phyloP scores from a whole-genome alignment of 1,284 basidiomycete genomes.

The Coriolopsis trogii region DNA sequence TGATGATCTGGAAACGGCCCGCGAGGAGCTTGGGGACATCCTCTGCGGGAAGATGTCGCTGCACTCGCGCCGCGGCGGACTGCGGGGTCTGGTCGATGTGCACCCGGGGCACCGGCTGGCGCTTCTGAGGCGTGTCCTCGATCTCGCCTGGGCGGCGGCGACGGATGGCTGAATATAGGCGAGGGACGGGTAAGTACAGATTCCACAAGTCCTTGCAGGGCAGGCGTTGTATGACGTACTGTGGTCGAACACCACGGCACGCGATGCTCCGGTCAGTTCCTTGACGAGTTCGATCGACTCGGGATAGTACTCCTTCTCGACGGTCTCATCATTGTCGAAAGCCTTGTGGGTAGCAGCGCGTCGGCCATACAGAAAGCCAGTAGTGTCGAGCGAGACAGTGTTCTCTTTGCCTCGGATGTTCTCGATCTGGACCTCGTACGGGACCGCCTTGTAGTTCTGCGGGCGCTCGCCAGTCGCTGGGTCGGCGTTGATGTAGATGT shows the following conservation, averaged over 20 bases:
- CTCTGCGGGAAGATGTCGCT: constrained; percentile 50
- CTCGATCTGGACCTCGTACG: constrained; percentile 46
- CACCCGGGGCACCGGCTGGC: constrained; percentile 50
- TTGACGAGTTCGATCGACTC: constrained; percentile 64
- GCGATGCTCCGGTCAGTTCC: constrained; percentile 59
- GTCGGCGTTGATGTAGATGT: constrained; percentile 30
- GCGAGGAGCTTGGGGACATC: constrained; percentile 49
- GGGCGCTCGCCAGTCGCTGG: constrained; percentile 23
- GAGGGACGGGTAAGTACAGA: not conserved
- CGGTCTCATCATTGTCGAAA: constrained; percentile 50
- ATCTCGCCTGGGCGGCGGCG: constrained; percentile 43
- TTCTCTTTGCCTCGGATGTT: constrained; percentile 59
- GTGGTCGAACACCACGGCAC: constrained; percentile 65
- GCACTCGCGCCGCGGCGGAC: constrained; percentile 51
- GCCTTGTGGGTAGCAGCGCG: constrained; percentile 44
- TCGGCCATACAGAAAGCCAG: constrained; percentile 57
- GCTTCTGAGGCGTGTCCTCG: constrained; percentile 44
- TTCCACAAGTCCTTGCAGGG: too few species aligned
- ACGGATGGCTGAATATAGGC: constrained; percentile 40
- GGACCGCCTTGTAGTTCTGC: constrained; percentile 25
- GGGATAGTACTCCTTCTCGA: constrained; percentile 58
- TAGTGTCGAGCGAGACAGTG: constrained; percentile 49
- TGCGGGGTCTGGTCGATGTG: constrained; percentile 59
- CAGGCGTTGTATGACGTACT: constrained; percentile 43
- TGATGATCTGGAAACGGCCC: constrained; percentile 67